phyloP scores from a whole-genome alignment of 2,329 filamentous ascomycete species.

The Aspergillus costaricaensis region DNA sequence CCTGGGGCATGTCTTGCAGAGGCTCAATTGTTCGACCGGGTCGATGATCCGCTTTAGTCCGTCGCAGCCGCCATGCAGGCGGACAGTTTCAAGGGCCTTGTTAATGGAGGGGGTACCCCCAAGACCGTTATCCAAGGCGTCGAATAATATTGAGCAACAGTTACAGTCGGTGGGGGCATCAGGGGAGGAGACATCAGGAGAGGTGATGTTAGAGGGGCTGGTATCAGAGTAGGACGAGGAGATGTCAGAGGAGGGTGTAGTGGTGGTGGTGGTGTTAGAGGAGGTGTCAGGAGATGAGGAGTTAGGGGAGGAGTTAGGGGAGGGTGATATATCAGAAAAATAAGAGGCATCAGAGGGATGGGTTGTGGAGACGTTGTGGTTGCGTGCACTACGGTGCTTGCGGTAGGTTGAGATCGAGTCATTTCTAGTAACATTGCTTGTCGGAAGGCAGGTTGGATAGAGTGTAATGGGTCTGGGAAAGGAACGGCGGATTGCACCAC shows the following conservation, averaged over 20 bases:
- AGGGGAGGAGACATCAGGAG: not conserved
- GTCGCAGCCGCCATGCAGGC: not conserved
- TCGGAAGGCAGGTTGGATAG: too few species aligned
- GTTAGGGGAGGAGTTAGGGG: not conserved
- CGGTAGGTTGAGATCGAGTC: too few species aligned
- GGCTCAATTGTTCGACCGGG: conserved; percentile 11
- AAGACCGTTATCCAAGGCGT: not conserved
- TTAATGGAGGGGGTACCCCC: not conserved
- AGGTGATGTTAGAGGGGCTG: not conserved
- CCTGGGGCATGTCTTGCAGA: conserved; percentile 5
- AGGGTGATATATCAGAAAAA: too few species aligned
- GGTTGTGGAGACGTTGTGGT: too few species aligned
- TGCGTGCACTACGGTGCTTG: too few species aligned
- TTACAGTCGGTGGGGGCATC: not conserved
- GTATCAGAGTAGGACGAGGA: not conserved
- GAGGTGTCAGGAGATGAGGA: not conserved
- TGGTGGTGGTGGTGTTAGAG: not conserved
- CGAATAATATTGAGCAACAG: not conserved
- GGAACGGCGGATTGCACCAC: too few species aligned
- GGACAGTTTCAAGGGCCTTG: not conserved
- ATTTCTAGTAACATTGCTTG: too few species aligned
- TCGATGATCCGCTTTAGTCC: not conserved
- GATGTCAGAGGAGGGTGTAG: not conserved
- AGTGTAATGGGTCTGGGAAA: too few species aligned
- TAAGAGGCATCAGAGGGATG: not conserved